Evolutionary conservation across 139 green algal genomes (phyloP).

Genomic region (Chlorella vulgaris): DNA sequence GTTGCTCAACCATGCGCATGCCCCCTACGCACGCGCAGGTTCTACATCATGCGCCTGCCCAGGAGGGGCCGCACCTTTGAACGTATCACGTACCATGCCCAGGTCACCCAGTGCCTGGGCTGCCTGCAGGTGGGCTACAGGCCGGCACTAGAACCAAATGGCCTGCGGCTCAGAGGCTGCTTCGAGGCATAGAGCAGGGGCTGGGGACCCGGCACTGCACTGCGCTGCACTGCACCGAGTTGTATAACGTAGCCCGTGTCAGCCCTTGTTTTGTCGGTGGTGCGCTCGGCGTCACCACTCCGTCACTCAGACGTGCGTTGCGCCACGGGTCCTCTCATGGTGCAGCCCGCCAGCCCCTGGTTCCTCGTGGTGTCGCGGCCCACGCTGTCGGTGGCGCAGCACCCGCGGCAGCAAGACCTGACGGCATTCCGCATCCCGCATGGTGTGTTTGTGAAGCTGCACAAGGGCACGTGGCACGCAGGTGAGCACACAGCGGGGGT

Average conservation of each 20-base stretch:
- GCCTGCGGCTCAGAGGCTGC: too few relatives aligned
- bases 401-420: slow-evolving; percentile 42
- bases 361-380: neutral
- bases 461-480: slow-evolving; percentile 80
- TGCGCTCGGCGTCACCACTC: too few relatives aligned
- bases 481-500: slow-evolving; percentile 20
- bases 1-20: too few relatives aligned
- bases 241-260: too few relatives aligned
- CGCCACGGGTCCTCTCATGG: neutral
- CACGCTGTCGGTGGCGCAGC: neutral
- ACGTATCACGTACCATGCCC: slow-evolving; percentile 90
- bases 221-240: neutral
- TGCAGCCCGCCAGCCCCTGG: slow-evolving; percentile 28
- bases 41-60: slow-evolving; percentile 96
- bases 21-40: too few relatives aligned
- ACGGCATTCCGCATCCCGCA: slow-evolving; percentile 57
- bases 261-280: too few relatives aligned
- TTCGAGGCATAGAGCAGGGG: neutral
- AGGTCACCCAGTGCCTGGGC: slow-evolving; percentile 81
- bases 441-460: slow-evolving; percentile 56
- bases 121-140: slow-evolving; percentile 33
- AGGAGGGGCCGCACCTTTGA: slow-evolving; percentile 70
- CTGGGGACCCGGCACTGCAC: too few relatives aligned
- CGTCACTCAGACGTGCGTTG: too few relatives aligned
- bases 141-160: neutral